phyloP scores from a whole-genome alignment of 2,329 filamentous ascomycete genomes.

The Beauveria varroae region DNA sequence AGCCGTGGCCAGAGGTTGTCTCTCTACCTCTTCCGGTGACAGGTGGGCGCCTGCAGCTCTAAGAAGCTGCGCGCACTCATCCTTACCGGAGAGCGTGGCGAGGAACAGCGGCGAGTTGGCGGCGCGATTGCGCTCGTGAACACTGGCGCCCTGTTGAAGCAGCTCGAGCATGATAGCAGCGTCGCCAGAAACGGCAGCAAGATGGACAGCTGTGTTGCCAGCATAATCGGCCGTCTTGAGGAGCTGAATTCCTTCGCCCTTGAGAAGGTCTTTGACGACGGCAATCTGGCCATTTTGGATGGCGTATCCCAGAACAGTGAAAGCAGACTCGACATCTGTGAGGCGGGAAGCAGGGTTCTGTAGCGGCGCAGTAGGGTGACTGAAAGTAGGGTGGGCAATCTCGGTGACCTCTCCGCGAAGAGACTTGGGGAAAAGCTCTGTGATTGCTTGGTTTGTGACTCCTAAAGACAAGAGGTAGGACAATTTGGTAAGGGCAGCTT shows the following conservation, averaged over 20 bases:
- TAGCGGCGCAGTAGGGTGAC: slow-evolving; percentile 56
- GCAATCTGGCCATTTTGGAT: slow-evolving; percentile 64
- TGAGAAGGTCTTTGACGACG: slow-evolving; percentile 59
- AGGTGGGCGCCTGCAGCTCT: slow-evolving; percentile 53
- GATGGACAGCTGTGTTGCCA: slow-evolving; percentile 63
- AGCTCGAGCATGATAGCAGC: slow-evolving; percentile 51
- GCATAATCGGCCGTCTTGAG: slow-evolving; percentile 73
- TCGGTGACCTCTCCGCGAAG: slow-evolving; percentile 83
- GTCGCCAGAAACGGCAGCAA: slow-evolving; percentile 48
- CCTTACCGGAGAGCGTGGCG: slow-evolving; percentile 49
- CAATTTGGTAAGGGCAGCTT: slow-evolving; percentile 85
- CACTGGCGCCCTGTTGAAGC: slow-evolving; percentile 54
- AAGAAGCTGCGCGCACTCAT: slow-evolving; percentile 46
- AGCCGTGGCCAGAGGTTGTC: slow-evolving; percentile 13
- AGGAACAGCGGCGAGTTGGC: slow-evolving; percentile 60
- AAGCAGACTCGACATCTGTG: slow-evolving; percentile 48
- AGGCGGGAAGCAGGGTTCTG: slow-evolving; percentile 36
- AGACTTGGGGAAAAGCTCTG: slow-evolving; percentile 62
- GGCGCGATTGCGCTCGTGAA: slow-evolving; percentile 57
- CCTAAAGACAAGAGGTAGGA: slow-evolving; percentile 70
- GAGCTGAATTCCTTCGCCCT: slow-evolving; percentile 56
- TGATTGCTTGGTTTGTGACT: slow-evolving; percentile 58
- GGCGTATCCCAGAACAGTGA: slow-evolving; percentile 65
- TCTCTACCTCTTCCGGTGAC: slow-evolving; percentile 33
- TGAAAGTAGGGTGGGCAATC: slow-evolving; percentile 63